Evolutionary conservation across 2,329 filamentous ascomycete species (phyloP).

Genomic region (Chrysoporthe austroafricana): DNA sequence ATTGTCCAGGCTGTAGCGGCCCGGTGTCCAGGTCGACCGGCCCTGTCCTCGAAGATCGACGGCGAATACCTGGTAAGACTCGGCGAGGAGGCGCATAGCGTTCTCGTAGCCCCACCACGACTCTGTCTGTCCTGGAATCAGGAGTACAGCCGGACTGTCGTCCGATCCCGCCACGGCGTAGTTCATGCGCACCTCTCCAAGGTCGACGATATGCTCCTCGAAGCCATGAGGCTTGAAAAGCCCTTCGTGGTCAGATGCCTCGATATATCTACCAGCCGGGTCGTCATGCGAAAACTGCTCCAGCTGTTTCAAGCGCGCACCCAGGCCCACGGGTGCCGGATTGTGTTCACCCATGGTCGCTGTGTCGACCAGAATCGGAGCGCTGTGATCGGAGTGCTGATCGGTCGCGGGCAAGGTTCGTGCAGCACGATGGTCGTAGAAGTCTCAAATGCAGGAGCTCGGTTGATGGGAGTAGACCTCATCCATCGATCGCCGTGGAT

Average conservation of each 20-base stretch:
- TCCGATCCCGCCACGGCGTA: slow-evolving; percentile 26
- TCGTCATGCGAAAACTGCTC: slow-evolving; percentile 8
- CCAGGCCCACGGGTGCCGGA: not conserved
- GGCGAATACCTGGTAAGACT: slow-evolving; percentile 30
- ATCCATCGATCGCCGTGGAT: not conserved
- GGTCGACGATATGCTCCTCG: slow-evolving; percentile 28
- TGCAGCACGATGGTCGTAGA: no score
- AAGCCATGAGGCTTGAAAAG: slow-evolving; percentile 28
- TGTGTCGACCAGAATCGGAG: no score
- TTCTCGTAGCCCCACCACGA: slow-evolving; percentile 31
- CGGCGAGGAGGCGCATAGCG: slow-evolving; percentile 27
- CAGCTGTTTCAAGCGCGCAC: slow-evolving; percentile 4
- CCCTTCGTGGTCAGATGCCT: slow-evolving; percentile 19
- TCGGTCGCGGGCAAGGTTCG: not conserved
- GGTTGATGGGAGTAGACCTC: not conserved
- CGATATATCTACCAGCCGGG: slow-evolving; percentile 12
- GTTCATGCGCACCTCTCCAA: slow-evolving; percentile 31
- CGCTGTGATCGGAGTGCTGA: not conserved
- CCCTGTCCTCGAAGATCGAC: slow-evolving; percentile 31
- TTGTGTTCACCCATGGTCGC: slow-evolving; percentile 10
- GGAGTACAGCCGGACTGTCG: slow-evolving; percentile 26
- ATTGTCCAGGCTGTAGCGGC: slow-evolving; percentile 30
- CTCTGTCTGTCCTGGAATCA: slow-evolving; percentile 29
- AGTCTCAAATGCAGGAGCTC: not conserved
- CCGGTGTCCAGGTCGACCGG: slow-evolving; percentile 30